phyloP scores from a whole-genome alignment of 208 protist genomes.

The Trypanosoma congolense region DNA sequence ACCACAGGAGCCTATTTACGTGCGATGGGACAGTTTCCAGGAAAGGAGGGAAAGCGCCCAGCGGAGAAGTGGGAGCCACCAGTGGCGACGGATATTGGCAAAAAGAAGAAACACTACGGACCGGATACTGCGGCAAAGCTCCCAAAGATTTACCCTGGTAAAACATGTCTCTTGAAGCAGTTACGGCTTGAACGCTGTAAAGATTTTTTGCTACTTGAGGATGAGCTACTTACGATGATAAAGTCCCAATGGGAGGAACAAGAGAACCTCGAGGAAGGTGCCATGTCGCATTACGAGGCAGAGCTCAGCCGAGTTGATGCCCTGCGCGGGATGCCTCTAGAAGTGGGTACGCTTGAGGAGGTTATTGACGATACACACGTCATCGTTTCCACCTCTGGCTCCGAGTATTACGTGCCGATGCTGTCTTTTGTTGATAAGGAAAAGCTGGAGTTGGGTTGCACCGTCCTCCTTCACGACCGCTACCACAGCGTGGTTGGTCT shows the following conservation, averaged over 20 bases:
- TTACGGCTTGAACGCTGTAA: slow-evolving; percentile 98
- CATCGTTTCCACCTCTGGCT: slow-evolving; percentile 95
- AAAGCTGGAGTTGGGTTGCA: slow-evolving; percentile 96
- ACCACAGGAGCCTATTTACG: background rate
- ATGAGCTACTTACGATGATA: slow-evolving; percentile 97
- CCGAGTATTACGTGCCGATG: slow-evolving; percentile 99
- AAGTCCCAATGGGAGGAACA: slow-evolving; percentile 73
- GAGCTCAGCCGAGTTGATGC: slow-evolving; percentile 97
- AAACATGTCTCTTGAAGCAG: slow-evolving; percentile 96
- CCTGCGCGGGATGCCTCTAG: slow-evolving; percentile 96
- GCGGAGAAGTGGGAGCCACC: slow-evolving; percentile 94
- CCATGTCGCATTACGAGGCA: slow-evolving; percentile 87
- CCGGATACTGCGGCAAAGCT: slow-evolving; percentile 72
- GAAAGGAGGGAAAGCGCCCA: slow-evolving; percentile 41
- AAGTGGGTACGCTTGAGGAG: slow-evolving; percentile 99
- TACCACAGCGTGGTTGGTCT: slow-evolving; percentile 97
- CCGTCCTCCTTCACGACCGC: slow-evolving; percentile 97
- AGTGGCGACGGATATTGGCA: slow-evolving; percentile 90
- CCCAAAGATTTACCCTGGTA: slow-evolving; percentile 92
- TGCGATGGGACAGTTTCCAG: slow-evolving; percentile 66
- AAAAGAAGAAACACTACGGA: slow-evolving; percentile 85
- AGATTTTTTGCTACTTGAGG: slow-evolving; percentile 99
- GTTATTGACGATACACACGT: slow-evolving; percentile 99
- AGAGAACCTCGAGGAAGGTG: slow-evolving; percentile 74
- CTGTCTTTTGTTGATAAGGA: slow-evolving; percentile 99